Conservation (phyloP, 75 land plant genomes). For the Pinus taeda region DNA sequence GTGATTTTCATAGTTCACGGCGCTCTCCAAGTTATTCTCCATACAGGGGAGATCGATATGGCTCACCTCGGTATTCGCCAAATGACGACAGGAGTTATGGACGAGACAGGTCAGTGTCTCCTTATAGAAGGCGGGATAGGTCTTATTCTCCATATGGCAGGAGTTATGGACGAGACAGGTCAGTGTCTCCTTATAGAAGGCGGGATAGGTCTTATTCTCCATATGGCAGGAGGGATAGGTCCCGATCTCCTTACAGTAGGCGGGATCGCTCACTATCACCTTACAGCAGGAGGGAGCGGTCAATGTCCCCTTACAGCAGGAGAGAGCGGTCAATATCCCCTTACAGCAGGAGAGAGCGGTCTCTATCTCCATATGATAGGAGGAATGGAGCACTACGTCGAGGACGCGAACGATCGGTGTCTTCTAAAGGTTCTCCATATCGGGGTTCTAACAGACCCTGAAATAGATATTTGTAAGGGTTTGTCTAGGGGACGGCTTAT, state of each 20-base stretch:
- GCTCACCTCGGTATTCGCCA: slow-evolving; percentile 33
- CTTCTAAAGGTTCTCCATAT: not conserved
- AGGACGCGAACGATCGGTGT: not conserved
- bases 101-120: slow-evolving; percentile 40
- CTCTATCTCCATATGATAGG: not conserved
- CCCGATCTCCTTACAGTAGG: not conserved
- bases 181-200: slow-evolving; percentile 24
- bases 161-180: slow-evolving; percentile 24
- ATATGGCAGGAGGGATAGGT: not conserved
- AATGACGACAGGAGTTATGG: slow-evolving; percentile 12
- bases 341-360: not conserved
- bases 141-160: not conserved
- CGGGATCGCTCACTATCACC: not conserved
- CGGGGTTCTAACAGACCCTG: not conserved
- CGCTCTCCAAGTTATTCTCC: slow-evolving; percentile 67
- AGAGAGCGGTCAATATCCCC: not conserved
- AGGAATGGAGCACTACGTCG: slow-evolving; percentile 3
- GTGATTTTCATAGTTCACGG: slow-evolving; percentile 33
- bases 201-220: not conserved
- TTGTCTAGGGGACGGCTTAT: not conserved
- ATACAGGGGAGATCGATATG: slow-evolving; percentile 27
- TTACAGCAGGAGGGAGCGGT: not conserved
- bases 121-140: not conserved
- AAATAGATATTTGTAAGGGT: not conserved
- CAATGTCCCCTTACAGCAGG: not conserved